phyloP scores from a whole-genome alignment of 1,284 basidiomycete species.

The Neolentinus lepideus region DNA sequence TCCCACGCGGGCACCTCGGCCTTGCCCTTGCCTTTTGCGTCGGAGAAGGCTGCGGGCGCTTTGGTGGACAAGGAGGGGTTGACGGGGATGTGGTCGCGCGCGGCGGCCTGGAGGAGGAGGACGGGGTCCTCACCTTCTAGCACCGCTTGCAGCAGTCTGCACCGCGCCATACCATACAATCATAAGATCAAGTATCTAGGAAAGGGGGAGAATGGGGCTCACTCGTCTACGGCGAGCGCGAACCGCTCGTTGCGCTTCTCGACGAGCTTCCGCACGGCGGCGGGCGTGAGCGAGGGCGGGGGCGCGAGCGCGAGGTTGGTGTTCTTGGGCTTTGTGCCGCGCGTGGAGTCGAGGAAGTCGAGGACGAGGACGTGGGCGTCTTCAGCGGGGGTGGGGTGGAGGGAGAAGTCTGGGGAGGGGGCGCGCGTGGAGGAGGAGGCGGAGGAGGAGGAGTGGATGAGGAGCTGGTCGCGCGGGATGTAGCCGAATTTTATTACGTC shows the following conservation, averaged over 20 bases:
- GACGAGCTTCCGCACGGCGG: constrained; percentile 63
- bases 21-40: constrained; percentile 14
- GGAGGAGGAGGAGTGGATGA: constrained; percentile 39
- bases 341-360: constrained; percentile 59
- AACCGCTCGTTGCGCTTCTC: constrained; percentile 69
- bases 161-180: background rate
- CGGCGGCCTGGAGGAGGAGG: constrained; percentile 55
- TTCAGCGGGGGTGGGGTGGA: constrained; percentile 20
- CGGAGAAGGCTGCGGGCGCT: constrained; percentile 4
- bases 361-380: constrained; percentile 69
- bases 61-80: constrained; percentile 33
- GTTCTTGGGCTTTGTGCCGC: constrained; percentile 28
- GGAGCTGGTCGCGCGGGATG: constrained; percentile 59
- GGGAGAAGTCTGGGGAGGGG: constrained; percentile 31
- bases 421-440: constrained; percentile 6
- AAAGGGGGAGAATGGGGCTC: constrained; percentile 12
- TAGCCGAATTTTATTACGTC: constrained; percentile 81
- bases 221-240: constrained; percentile 68
- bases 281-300: constrained; percentile 46
- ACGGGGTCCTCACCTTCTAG: constrained; percentile 52
- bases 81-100: constrained; percentile 63
- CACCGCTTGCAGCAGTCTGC: constrained; percentile 58
- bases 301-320: constrained; percentile 29
- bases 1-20: constrained; percentile 36
- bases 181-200: background rate